Evolutionary conservation across 805 yeast genomes (phyloP).

Genomic region (Pichia nanzhaoensis): DNA sequence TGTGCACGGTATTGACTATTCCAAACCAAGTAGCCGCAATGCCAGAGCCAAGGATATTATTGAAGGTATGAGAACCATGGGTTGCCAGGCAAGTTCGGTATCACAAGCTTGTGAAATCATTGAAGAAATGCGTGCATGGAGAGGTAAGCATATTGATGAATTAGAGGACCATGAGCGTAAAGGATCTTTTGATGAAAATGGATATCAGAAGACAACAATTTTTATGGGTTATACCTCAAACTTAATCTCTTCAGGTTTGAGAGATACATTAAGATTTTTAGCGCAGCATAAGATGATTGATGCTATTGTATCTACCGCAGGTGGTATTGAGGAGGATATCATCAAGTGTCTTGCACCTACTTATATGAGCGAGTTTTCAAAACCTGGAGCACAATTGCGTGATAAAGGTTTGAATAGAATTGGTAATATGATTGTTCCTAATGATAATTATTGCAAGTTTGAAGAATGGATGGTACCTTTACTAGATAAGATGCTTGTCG

Average conservation of each 20-base stretch:
- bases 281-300: constrained; percentile 93
- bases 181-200: constrained; percentile 72
- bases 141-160: constrained; percentile 69
- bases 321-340: constrained; percentile 96
- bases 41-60: constrained; percentile 76
- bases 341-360: constrained; percentile 97
- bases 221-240: constrained; percentile 96
- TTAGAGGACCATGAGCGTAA: constrained; percentile 63
- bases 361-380: constrained; percentile 81
- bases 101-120: constrained; percentile 89
- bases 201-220: constrained; percentile 79
- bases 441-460: constrained; percentile 93
- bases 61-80: constrained; percentile 86
- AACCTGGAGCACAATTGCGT: constrained; percentile 76
- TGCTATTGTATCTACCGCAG: constrained; percentile 95
- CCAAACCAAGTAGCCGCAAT: constrained; percentile 66
- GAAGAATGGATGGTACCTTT: constrained; percentile 99
- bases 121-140: constrained; percentile 88
- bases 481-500: constrained; percentile 78
- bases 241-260: constrained; percentile 86
- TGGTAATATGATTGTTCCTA: constrained; percentile 94
- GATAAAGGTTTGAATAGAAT: constrained; percentile 97
- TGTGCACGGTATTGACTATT: constrained; percentile 88
- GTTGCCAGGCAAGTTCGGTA: constrained; percentile 89
- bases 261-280: constrained; percentile 82